phyloP scores from a whole-genome alignment of 176 grass and related monocot genomes.

The Bromus sterilis region DNA sequence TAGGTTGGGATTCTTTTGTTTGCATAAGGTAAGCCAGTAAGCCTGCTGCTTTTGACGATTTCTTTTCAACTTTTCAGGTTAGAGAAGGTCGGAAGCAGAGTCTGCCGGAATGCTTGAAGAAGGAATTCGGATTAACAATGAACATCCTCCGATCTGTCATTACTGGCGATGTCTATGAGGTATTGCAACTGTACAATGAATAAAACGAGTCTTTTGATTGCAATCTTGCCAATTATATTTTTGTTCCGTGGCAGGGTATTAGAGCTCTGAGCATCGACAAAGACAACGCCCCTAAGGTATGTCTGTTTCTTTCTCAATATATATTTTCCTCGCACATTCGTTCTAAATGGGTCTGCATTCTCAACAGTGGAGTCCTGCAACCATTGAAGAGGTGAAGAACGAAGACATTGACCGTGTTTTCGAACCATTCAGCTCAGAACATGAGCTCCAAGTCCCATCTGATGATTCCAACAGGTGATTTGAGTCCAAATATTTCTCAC shows the following conservation, averaged over 20 bases:
- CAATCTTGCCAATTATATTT: conserved; percentile 9
- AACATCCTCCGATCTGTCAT: conserved; percentile 69
- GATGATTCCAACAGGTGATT: conserved; percentile 58
- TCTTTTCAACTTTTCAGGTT: conserved; percentile 42
- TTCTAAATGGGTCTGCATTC: not conserved
- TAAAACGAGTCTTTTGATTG: not conserved
- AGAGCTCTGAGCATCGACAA: conserved; percentile 91
- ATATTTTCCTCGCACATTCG: not conserved
- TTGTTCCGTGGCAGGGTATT: conserved; percentile 56
- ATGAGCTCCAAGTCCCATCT: conserved; percentile 61
- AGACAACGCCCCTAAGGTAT: conserved; percentile 89
- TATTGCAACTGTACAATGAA: not conserved
- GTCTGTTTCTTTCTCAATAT: not conserved
- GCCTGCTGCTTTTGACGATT: not conserved
- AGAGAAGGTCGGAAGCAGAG: conserved; percentile 67
- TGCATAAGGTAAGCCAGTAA: not conserved
- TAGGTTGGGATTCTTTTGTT: not conserved
- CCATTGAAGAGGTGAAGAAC: conserved; percentile 52
- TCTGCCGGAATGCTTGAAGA: conserved; percentile 75
- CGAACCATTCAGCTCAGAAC: conserved; percentile 56
- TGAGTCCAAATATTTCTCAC: not conserved
- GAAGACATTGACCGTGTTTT: conserved; percentile 64
- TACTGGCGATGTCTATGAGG: conserved; percentile 82
- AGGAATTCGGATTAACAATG: conserved; percentile 95
- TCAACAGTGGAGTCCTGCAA: conserved; percentile 68